Percentiles rank a stretch among this genome's conserved stretches.
Evolutionary conservation across 163 green algal genomes (phyloP).

Genomic region (Prototheca wickerhamii): DNA sequence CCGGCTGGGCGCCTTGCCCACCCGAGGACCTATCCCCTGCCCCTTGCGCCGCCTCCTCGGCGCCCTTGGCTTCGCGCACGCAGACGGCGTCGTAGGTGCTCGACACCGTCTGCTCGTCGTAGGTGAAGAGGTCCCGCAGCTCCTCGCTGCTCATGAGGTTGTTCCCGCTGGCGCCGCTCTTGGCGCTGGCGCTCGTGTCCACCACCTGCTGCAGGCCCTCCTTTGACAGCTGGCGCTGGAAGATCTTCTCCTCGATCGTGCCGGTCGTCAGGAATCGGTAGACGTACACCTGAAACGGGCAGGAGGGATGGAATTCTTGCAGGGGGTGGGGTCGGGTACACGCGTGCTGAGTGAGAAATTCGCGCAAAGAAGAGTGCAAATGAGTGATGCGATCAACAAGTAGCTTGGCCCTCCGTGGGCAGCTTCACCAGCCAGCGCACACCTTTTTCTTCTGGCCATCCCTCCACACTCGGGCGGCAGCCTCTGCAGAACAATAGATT

Average conservation of each 20-base stretch:
- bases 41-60: neutral
- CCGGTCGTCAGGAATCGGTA: constrained; percentile 94
- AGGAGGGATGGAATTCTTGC: neutral
- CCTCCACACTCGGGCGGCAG: constrained; percentile 80
- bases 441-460: constrained; percentile 87
- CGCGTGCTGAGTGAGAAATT: neutral
- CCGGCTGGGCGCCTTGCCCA: neutral
- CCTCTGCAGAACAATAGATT: constrained; percentile 4
- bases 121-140: constrained; percentile 78
- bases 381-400: neutral
- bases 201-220: constrained; percentile 78
- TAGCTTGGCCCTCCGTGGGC: no score
- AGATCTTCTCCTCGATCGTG: constrained; percentile 99
- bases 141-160: constrained; percentile 74
- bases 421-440: neutral
- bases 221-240: constrained; percentile 94
- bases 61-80: neutral
- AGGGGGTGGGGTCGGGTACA: neutral
- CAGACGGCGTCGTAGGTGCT: constrained; percentile 83
- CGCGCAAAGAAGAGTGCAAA: no score
- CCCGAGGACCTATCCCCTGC: neutral
- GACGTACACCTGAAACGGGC: constrained; percentile 80
- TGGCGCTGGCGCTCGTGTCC: constrained; percentile 21
- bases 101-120: constrained; percentile 41
- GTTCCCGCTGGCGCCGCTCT: constrained; percentile 16